Evolutionary conservation across 2,329 filamentous ascomycete species (phyloP).

Genomic region (Pseudogymnoascus verrucosus): DNA sequence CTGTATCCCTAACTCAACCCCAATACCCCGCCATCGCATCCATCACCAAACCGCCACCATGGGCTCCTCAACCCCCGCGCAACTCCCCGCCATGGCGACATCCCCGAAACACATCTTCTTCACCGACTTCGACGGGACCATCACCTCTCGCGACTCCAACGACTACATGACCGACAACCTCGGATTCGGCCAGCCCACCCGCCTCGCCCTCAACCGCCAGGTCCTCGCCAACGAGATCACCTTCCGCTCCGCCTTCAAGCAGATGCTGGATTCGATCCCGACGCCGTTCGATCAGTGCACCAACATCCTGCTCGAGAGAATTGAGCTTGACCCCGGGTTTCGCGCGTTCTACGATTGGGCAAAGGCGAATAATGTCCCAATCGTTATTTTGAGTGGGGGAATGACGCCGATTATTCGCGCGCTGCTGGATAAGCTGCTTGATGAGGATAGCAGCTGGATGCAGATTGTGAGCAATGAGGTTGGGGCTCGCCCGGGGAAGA

Average conservation of each 20-base stretch:
- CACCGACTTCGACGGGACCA: constrained; percentile 96
- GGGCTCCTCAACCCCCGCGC: constrained; percentile 24
- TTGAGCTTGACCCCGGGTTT: constrained; percentile 84
- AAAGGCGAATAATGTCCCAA: constrained; percentile 72
- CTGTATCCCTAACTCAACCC: no score
- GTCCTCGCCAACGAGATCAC: constrained; percentile 62
- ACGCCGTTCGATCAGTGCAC: constrained; percentile 78
- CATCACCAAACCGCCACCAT: constrained; percentile 16
- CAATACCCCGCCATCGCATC: constrained; percentile 7
- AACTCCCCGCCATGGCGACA: constrained; percentile 51
- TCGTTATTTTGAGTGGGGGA: constrained; percentile 84
- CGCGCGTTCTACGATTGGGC: constrained; percentile 81
- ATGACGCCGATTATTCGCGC: constrained; percentile 90
- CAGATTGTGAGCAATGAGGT: constrained; percentile 89
- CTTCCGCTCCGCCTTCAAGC: constrained; percentile 80
- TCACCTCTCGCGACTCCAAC: constrained; percentile 65
- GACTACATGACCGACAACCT: constrained; percentile 81
- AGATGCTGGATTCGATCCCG: constrained; percentile 84
- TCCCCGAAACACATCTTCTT: constrained; percentile 94
- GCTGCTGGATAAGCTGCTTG: constrained; percentile 70
- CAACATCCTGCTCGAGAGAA: constrained; percentile 67
- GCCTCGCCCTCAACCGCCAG: constrained; percentile 65
- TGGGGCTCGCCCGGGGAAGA: constrained; percentile 55
- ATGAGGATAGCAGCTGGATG: constrained; percentile 65
- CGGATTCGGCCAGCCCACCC: constrained; percentile 68